Conservation (phyloP, 129 eudicot genomes). For the Flaveria linearis region DNA sequence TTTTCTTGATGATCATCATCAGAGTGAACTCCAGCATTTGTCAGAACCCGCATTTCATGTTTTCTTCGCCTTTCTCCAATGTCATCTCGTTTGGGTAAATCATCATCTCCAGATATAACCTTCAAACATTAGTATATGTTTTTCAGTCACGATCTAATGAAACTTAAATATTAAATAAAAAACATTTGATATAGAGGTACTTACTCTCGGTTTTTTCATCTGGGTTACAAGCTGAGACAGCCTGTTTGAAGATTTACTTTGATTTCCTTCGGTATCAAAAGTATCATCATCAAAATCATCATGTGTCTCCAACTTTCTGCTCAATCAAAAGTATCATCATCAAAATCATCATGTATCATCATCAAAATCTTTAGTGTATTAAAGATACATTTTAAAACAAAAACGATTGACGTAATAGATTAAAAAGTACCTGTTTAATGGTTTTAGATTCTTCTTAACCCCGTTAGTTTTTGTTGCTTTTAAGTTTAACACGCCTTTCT, state of each 20-base stretch:
- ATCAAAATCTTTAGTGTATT: no score
- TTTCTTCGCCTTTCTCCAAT: slow-evolving; percentile 93
- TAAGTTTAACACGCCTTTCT: slow-evolving; percentile 62
- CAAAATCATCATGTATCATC: slow-evolving; percentile 61
- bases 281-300: slow-evolving; percentile 90
- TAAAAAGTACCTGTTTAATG: slow-evolving; percentile 55
- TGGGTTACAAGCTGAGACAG: slow-evolving; percentile 52
- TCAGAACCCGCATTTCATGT: slow-evolving; percentile 72
- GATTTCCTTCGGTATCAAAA: slow-evolving; percentile 43
- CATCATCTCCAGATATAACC: slow-evolving; percentile 91
- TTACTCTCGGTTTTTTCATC: slow-evolving; percentile 54
- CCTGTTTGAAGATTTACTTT: slow-evolving; percentile 32
- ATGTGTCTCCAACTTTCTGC: slow-evolving; percentile 71
- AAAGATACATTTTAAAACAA: neutral
- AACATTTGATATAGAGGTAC: slow-evolving; percentile 20
- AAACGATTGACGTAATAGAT: neutral
- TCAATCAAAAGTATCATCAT: slow-evolving; percentile 14
- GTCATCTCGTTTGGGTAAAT: slow-evolving; percentile 85
- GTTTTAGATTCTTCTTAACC: slow-evolving; percentile 41
- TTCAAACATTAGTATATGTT: slow-evolving; percentile 25
- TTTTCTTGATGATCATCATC: slow-evolving; percentile 51
- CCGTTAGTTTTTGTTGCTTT: slow-evolving; percentile 45
- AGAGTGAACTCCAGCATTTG: slow-evolving; percentile 70
- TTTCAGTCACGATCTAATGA: neutral
- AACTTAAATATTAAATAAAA: neutral